phyloP scores from a whole-genome alignment of 2,329 filamentous ascomycete genomes.

The Diplodia seriata region DNA sequence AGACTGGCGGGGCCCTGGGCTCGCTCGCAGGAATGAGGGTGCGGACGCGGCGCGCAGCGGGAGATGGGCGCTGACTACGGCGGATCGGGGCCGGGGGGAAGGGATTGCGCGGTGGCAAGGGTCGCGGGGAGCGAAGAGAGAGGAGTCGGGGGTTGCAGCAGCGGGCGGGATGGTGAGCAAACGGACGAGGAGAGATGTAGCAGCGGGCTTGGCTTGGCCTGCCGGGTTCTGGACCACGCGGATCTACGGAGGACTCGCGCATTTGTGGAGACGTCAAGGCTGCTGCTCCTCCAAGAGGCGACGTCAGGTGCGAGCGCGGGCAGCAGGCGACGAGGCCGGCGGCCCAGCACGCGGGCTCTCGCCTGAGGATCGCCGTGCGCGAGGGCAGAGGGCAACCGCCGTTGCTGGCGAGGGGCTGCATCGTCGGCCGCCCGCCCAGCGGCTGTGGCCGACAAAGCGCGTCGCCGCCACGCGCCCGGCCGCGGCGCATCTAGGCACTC shows the following conservation, averaged over 20 bases:
- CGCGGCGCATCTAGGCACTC: not conserved
- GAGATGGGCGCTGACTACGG: conserved; percentile 22
- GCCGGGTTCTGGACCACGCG: conserved; percentile 23
- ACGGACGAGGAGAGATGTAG: conserved; percentile 20
- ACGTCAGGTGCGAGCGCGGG: conserved; percentile 19
- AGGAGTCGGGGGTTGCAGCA: not conserved
- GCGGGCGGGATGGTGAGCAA: conserved; percentile 8
- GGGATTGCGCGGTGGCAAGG: conserved; percentile 22
- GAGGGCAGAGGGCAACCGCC: conserved; percentile 10
- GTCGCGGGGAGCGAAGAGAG: conserved; percentile 4
- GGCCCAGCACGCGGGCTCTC: not conserved
- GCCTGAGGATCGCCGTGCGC: conserved; percentile 18
- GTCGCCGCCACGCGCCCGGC: conserved; percentile 4
- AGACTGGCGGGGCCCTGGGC: conserved; percentile 6
- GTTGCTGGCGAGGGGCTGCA: conserved; percentile 14
- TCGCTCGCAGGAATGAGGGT: conserved; percentile 1
- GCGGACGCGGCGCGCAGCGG: conserved; percentile 3
- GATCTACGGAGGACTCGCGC: conserved; percentile 15
- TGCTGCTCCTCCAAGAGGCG: conserved; percentile 17
- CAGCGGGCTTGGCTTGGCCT: conserved; percentile 14
- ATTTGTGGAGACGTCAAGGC: not conserved
- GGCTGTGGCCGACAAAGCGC: not conserved
- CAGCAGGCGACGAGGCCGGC: not conserved
- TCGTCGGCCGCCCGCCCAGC: not conserved
- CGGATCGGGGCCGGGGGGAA: conserved; percentile 19